Base-by-base conservation (phyloP, 805 yeast genomes). In the Komagataella mondaviorum region DNA sequence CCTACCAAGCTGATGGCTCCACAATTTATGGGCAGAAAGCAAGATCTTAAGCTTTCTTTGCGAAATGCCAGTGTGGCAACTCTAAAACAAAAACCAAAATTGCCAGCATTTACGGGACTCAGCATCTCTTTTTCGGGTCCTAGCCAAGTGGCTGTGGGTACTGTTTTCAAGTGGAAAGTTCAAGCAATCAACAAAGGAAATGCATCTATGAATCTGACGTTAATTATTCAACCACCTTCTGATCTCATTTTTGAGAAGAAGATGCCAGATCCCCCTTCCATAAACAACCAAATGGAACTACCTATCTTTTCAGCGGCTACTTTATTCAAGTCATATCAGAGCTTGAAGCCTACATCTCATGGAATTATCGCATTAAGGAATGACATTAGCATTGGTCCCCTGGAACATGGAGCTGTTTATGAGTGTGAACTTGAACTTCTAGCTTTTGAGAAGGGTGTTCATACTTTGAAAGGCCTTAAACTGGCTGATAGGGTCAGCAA, bases 291-390 rank as follows among this genome's bases (percentile, higher is more conserved):
- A 18, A 70, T 65, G 48, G 60, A 59, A 2, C 57, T 63, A 4
- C 64, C 68, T 0, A 52, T 66, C 8, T 64, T 62, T 43, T 59
- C 63, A 51, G 66, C 57, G 22, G 51, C 51, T 45, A 62, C 63
- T 49, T 48, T 64, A 17, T 54, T 59, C 17, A 55, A 61, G 45
- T 56, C 64, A 7, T 63, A 59, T 54, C 59, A 63, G 47, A 17
- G 50, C 51, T 6, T 45, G 45, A 48, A 63, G 65, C 18, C 68
- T 63, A 52, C 64, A 65, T 50, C 69, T 73, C 55, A 59, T 5
- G 95, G 93, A 0, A 69, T 86, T 5, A 63, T 86, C 1, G 71
- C 85, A 6, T 66, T 87, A 23, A 75, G 78, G 44, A 84, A 83
- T 59, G 89, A 86, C 59, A 69, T 86, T 3, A 67, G 80, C 23